phyloP scores from a whole-genome alignment of 2,329 filamentous ascomycete species.

The Dothiorella sarmentorum region DNA sequence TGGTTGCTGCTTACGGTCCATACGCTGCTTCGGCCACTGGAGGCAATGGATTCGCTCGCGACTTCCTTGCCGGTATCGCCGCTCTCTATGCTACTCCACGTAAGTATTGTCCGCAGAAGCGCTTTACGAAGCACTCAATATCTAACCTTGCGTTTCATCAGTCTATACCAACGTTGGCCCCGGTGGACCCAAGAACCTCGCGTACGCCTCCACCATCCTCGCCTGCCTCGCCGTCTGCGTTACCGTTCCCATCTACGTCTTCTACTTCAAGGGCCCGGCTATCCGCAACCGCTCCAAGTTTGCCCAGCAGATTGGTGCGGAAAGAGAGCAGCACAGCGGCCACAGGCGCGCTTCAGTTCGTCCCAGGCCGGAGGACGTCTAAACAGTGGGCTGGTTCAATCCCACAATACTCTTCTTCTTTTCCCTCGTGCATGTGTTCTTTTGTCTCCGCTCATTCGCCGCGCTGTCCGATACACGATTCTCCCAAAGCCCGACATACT shows the following conservation, averaged over 20 bases:
- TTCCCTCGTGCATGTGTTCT: background rate
- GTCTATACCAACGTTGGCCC: constrained; percentile 31
- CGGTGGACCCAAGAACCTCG: constrained; percentile 42
- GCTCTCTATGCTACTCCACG: constrained; percentile 62
- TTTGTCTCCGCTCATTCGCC: background rate
- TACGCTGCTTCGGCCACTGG: constrained; percentile 73
- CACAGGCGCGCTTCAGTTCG: constrained; percentile 20
- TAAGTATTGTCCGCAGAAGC: constrained; percentile 20
- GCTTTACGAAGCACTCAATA: constrained; percentile 29
- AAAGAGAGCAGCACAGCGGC: constrained; percentile 28
- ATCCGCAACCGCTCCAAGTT: constrained; percentile 53
- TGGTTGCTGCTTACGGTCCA: constrained; percentile 68
- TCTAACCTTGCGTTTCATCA: constrained; percentile 20
- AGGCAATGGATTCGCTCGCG: constrained; percentile 70
- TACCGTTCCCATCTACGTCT: constrained; percentile 52
- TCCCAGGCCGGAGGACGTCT: background rate
- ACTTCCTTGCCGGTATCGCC: constrained; percentile 69
- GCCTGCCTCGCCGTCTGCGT: constrained; percentile 50
- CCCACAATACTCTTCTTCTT: background rate
- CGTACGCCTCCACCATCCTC: constrained; percentile 54
- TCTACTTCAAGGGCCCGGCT: constrained; percentile 55
- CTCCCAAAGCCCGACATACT: too few species aligned
- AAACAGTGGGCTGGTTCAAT: background rate
- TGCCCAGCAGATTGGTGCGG: constrained; percentile 43
- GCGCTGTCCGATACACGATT: too few species aligned